These are phyloP conservation scores for Amanita subjunquillea DNA, from an alignment of 768 basidiomycete genomes.

Conservation along the genomic window DNA sequence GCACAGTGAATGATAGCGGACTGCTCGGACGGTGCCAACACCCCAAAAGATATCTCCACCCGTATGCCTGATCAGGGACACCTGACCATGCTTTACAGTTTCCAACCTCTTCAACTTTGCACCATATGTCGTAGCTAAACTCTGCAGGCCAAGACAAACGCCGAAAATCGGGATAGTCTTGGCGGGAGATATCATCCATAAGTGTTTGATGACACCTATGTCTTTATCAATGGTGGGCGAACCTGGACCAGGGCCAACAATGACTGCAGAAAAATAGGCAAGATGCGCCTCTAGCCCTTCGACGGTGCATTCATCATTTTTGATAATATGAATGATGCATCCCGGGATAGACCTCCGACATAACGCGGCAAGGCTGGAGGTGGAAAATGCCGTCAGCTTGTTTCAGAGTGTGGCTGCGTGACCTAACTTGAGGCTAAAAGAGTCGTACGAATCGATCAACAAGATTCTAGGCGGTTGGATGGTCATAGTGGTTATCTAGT, in stretches of 20 bases:
- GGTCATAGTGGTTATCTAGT: constrained; percentile 17
- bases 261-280: constrained; percentile 51
- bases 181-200: constrained; percentile 53
- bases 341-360: constrained; percentile 53
- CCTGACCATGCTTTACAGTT: constrained; percentile 73
- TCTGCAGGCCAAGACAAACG: constrained; percentile 78
- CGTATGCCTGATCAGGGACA: constrained; percentile 52
- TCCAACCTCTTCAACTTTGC: constrained; percentile 47
- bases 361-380: constrained; percentile 57
- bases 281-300: constrained; percentile 43
- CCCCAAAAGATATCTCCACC: constrained; percentile 53
- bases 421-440: constrained; percentile 79
- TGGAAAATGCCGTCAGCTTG: background rate
- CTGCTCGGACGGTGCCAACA: constrained; percentile 43
- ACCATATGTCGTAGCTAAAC: constrained; percentile 56
- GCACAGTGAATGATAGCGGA: constrained; percentile 77
- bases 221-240: constrained; percentile 55
- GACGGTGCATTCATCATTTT: constrained; percentile 53
- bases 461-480: constrained; percentile 42
- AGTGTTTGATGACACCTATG: constrained; percentile 56
- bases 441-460: constrained; percentile 78
- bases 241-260: constrained; percentile 77
- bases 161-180: constrained; percentile 65
- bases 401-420: background rate
- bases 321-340: constrained; percentile 57